Percentiles rank a stretch among this genome's conserved stretches.
phyloP scores from a whole-genome alignment of 1,284 basidiomycete species.

The Tilletia setariae region DNA sequence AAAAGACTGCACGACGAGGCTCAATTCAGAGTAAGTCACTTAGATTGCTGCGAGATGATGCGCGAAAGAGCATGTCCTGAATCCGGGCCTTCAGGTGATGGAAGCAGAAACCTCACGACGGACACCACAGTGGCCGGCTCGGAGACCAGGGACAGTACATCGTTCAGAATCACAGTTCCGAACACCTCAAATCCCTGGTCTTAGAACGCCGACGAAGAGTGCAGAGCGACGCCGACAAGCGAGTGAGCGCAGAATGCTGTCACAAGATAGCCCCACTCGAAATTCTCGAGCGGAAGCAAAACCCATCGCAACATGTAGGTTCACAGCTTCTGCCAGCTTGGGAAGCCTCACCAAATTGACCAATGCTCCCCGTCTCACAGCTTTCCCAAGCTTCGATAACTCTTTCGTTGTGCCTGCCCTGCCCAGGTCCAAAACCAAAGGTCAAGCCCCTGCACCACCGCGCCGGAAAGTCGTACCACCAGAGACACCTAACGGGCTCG shows the following conservation, averaged over 20 bases:
- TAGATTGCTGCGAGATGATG: neutral
- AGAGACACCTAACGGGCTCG: neutral
- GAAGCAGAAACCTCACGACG: constrained; percentile 9
- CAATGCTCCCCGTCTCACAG: neutral
- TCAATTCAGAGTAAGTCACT: constrained; percentile 4
- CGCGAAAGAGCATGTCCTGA: neutral
- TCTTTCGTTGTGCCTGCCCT: constrained; percentile 8
- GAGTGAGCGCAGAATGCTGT: neutral
- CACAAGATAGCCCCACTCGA: constrained; percentile 10
- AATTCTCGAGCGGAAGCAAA: neutral
- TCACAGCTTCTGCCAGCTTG: neutral
- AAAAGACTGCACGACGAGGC: constrained; percentile 11
- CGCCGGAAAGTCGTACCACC: neutral
- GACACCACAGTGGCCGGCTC: constrained; percentile 5
- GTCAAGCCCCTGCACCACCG: neutral
- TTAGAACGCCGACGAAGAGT: constrained; percentile 11
- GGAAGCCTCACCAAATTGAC: neutral
- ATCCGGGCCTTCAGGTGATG: constrained; percentile 5
- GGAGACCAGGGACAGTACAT: neutral
- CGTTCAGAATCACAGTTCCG: constrained; percentile 12
- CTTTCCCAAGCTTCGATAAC: constrained; percentile 6
- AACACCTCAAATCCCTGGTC: constrained; percentile 1
- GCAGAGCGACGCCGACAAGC: neutral
- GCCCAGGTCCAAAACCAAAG: constrained; percentile 8
- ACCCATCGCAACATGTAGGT: neutral